Percentiles rank a stretch among this genome's conserved stretches.
Evolutionary conservation across 2,329 filamentous ascomycete species (phyloP).

Genomic region (Cladosporium sp.): DNA sequence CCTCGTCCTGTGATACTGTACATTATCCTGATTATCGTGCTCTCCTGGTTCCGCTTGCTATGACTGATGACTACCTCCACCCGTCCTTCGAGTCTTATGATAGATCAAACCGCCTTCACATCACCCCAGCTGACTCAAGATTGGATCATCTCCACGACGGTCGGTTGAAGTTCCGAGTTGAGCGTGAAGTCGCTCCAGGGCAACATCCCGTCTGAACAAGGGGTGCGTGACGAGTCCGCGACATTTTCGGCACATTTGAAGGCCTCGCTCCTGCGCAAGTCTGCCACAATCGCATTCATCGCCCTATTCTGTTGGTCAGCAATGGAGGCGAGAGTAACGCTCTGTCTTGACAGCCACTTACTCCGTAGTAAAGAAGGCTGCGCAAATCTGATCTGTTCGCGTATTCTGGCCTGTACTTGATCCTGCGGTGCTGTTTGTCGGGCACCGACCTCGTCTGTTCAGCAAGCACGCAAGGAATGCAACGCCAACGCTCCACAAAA

Average conservation of each 20-base stretch:
- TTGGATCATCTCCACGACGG: background rate
- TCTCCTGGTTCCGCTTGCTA: too few species aligned
- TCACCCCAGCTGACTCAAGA: constrained; percentile 4
- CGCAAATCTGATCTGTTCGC: background rate
- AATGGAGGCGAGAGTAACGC: too few species aligned
- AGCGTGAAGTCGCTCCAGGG: background rate
- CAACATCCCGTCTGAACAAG: too few species aligned
- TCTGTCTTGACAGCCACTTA: too few species aligned
- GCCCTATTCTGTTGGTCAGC: too few species aligned
- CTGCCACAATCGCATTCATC: too few species aligned
- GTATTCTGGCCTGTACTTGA: background rate
- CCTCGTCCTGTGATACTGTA: background rate
- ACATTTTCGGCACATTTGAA: too few species aligned
- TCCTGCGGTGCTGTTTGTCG: background rate
- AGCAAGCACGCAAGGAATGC: background rate
- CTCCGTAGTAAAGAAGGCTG: too few species aligned
- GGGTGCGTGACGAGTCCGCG: too few species aligned
- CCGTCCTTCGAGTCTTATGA: background rate
- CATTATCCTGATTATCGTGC: too few species aligned
- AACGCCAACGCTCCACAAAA: background rate
- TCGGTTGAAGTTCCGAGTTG: background rate
- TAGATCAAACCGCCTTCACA: background rate
- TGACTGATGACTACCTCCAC: too few species aligned
- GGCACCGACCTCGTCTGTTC: background rate
- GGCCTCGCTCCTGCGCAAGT: too few species aligned